These are phyloP conservation scores for Flammula alnicola DNA, from an alignment of 1,284 basidiomycete species.

Conservation along the genomic window DNA sequence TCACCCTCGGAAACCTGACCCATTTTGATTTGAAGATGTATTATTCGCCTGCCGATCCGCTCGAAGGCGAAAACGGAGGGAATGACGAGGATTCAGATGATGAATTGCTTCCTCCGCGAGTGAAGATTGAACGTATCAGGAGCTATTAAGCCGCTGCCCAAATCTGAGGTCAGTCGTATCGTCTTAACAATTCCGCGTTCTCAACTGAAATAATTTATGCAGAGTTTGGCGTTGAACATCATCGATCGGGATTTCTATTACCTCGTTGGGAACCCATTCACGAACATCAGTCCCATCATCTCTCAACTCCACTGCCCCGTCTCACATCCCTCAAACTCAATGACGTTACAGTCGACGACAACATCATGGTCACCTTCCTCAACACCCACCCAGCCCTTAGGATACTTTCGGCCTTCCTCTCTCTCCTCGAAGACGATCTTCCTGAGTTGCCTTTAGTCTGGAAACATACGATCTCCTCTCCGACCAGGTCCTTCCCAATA, in stretches of 20 bases:
- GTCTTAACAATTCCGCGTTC: background rate
- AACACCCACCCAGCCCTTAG: slow-evolving; percentile 14
- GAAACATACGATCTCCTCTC: background rate
- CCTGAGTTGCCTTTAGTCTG: slow-evolving; percentile 11
- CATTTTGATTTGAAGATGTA: slow-evolving; percentile 21
- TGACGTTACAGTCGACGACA: slow-evolving; percentile 16
- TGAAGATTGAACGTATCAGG: slow-evolving; percentile 17
- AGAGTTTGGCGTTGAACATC: slow-evolving; percentile 17
- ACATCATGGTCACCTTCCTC: slow-evolving; percentile 20
- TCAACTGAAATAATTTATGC: background rate
- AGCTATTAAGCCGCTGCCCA: slow-evolving; percentile 19
- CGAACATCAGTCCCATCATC: slow-evolving; percentile 19
- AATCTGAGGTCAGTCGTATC: slow-evolving; percentile 18
- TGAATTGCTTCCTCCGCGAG: slow-evolving; percentile 9
- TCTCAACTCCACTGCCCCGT: slow-evolving; percentile 9
- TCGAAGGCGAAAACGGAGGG: slow-evolving; percentile 2
- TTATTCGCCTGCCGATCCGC: slow-evolving; percentile 10
- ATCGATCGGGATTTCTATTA: slow-evolving; percentile 15
- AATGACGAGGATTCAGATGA: slow-evolving; percentile 10
- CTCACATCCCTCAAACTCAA: slow-evolving; percentile 14
- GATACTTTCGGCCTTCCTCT: slow-evolving; percentile 11
- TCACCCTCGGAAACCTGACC: slow-evolving; percentile 21
- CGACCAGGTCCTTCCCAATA: slow-evolving; percentile 10
- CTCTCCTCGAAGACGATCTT: slow-evolving; percentile 4
- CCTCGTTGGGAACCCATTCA: slow-evolving; percentile 19